Evolutionary conservation across 2,329 filamentous ascomycete genomes (phyloP), one percentile per base, ranked within the genome.

Genomic region (Penicillium digitatum): DNA sequence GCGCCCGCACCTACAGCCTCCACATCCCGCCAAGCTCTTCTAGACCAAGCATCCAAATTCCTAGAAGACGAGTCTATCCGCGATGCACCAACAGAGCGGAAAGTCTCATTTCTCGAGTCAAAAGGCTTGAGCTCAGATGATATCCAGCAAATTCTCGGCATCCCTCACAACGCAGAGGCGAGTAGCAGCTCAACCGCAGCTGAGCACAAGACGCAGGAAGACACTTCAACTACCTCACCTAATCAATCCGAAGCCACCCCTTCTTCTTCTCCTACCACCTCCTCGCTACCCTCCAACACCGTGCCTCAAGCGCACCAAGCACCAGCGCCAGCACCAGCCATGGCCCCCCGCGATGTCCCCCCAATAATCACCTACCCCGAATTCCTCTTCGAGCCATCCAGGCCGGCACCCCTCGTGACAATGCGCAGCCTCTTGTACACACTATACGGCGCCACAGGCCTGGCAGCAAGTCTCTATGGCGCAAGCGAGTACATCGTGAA

Each of bases 41-140:
- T 89, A 34, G 84, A 90, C 16, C 84, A 90, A 67, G 90, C 91
- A 27, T 80, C 82, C 40, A 82, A 79, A 50, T 96, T 96, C 68
- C 81, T 96, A 4, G 78, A 88, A 48, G 87, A 95, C 57, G 84
- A 88, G 8, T 79, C 81, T 20, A 88, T 96, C 54, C 84, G 82
- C 55, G 77, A 87, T 71, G 84, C 87, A 32, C 79, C 87, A 0
- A 79, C 80, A 42, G 87, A 89, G 53, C 86, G 85, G 72, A 95
- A 95, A 76, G 78, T 82, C 20, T 81, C 82, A 8, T 96, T 96
- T 63, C 76, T 96, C 1, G 81, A 86, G 66, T 83, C 83, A 48
- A 96, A 96, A 71, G 89, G 89, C 3, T 76, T 96, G 8, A 76
- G 75, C 3, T 76, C 81, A 5, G 78, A 81, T 31, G 85, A 93